Base-by-base conservation (phyloP, 1,284 basidiomycete species). In the Microbotryum scabiosae region DNA sequence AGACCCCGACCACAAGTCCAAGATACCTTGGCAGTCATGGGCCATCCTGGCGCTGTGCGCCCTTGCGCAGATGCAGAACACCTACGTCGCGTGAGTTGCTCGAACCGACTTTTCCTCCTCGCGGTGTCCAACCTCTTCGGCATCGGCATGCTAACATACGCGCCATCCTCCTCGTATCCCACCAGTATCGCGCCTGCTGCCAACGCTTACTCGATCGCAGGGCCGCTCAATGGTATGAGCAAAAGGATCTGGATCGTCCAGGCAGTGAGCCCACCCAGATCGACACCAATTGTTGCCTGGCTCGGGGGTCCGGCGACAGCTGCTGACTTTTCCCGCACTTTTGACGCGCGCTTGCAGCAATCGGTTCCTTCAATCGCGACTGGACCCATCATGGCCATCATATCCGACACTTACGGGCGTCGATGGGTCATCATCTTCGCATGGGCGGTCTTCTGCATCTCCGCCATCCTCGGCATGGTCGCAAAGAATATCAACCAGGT, bases 161-260 rank as follows among this genome's bases (percentile, higher is more conserved):
- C 30, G 14, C 10, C n/a, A 25, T 25, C 46, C n/a, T 47, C 14
- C n/a, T 47, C 30, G 30, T 30, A 30, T 30, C 30, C 28, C 18
- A 4, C 4, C 36, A 46, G 57, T 26, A 32, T 57, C 28, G 60
- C 60, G 9, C 60, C 60, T 5, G 60, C 60, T n/a, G 60, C 60
- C 2, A 52, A 48, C 12, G 46, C 54, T 5, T 61, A 61, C 28
- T 5, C 51, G 2, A 57, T 61, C 20, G 56, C 60, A 9, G 60
- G 56, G 12, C 23, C 56, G 7, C 51, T 61, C 45, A 30, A 43
- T 8, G 60, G 49, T 32, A 53, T 28, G 21, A 21, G 48, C n/a
- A 26, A 61, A 47, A 50, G 60, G 14, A 61, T 61, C 50, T 61
- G 60, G 60, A 61, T 61, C 51, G 56, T 57, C 10, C 56, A 61